phyloP scores from a whole-genome alignment of 176 grass and related monocot genomes.

The Paspalum vaginatum region DNA sequence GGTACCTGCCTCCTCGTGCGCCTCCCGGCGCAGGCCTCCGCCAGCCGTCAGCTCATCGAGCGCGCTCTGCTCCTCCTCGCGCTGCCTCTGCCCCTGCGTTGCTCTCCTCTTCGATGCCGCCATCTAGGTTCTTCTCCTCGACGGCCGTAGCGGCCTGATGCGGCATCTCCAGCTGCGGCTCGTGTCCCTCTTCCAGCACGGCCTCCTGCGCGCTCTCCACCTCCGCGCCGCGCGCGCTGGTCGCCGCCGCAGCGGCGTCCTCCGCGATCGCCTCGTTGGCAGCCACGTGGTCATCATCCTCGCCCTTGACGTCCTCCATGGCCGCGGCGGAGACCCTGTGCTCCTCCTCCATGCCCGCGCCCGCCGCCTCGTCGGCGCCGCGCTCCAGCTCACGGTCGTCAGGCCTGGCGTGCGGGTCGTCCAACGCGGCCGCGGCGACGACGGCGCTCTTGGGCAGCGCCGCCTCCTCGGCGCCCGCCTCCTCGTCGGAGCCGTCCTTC shows the following conservation, averaged over 20 bases:
- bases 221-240: neutral
- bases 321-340: neutral
- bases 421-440: neutral
- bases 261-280: constrained; percentile 5
- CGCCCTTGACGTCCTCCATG: constrained; percentile 7
- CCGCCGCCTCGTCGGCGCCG: neutral
- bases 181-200: constrained; percentile 24
- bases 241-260: too few species aligned
- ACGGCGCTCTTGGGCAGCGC: neutral
- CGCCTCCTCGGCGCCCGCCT: constrained; percentile 30
- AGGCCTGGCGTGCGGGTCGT: constrained; percentile 45
- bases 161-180: constrained; percentile 40
- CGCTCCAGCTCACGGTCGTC: constrained; percentile 26
- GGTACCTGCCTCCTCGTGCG: constrained; percentile 31
- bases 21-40: constrained; percentile 39
- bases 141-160: constrained; percentile 12
- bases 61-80: constrained; percentile 61
- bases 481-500: neutral
- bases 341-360: neutral
- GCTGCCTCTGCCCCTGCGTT: constrained; percentile 53
- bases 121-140: constrained; percentile 73
- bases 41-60: constrained; percentile 46
- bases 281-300: neutral
- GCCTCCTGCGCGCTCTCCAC: constrained; percentile 29
- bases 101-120: constrained; percentile 74